Evolutionary conservation across 2,329 filamentous ascomycete species (phyloP).

Genomic region (Trichoderma afroharzianum): DNA sequence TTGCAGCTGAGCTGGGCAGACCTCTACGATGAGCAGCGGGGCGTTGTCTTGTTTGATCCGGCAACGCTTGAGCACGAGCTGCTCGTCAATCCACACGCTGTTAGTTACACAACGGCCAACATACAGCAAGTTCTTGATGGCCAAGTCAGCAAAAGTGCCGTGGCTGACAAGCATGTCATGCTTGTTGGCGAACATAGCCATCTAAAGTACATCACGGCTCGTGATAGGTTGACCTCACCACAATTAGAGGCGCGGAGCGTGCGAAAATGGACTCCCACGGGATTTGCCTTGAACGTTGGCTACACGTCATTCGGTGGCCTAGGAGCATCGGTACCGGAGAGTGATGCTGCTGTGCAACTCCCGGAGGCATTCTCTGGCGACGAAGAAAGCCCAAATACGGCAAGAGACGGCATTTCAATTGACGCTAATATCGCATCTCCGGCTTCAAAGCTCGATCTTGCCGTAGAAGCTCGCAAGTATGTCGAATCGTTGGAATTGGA

Average conservation of each 20-base stretch:
- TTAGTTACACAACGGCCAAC: constrained; percentile 19
- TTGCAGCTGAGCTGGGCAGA: constrained; percentile 23
- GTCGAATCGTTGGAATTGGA: constrained; percentile 17
- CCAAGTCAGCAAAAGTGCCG: background rate
- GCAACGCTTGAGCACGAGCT: constrained; percentile 22
- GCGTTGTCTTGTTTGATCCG: constrained; percentile 21
- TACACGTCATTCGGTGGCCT: background rate
- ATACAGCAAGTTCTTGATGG: constrained; percentile 16
- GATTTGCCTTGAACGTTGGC: background rate
- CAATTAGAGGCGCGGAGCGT: constrained; percentile 19
- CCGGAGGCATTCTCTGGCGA: background rate
- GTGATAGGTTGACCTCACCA: constrained; percentile 21
- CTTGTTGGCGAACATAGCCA: constrained; percentile 17
- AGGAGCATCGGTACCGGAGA: constrained; percentile 20
- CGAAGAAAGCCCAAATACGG: background rate
- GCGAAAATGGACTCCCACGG: constrained; percentile 14
- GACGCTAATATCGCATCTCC: background rate
- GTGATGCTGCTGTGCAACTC: constrained; percentile 19
- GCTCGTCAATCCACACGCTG: constrained; percentile 21
- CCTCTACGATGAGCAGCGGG: constrained; percentile 22
- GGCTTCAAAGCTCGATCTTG: constrained; percentile 11
- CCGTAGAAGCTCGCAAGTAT: constrained; percentile 18
- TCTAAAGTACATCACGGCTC: constrained; percentile 20
- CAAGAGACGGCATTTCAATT: background rate
- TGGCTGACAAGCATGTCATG: constrained; percentile 22